Base-by-base conservation (phyloP, 257 asterid genomes). In the Plectranthus barbatus region DNA sequence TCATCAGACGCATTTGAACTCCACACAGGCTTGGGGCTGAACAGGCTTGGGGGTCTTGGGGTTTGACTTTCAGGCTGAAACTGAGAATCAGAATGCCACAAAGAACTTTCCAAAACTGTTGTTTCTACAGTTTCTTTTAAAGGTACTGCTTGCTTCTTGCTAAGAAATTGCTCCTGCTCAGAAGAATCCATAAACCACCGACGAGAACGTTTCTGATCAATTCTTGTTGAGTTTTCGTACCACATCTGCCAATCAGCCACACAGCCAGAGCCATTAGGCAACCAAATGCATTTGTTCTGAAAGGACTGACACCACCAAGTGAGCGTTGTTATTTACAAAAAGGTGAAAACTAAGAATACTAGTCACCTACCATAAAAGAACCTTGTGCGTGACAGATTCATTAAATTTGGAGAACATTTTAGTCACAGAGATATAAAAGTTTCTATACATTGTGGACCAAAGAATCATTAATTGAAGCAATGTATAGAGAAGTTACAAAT, bases 131-230 rank as follows among this genome's bases (percentile, higher is more conserved):
- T 31, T 72, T 40, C 73, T 57, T 61, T 71, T 24, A 64, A 70
- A 60, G 77, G 68, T 26, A 74, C 56, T 18, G 81, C 86, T 73
- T 83, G 95, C 70, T 82, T 88, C 80, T 88, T 88, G 78, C 67
- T 74, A 59, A 68, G 26, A 44, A 77, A 70, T 9, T 72, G 48
- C 55, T 79, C 84, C 60, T 59, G 71, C 65, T 71, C 83, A 15
- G 82, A 67, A 56, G 68, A 41, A 81, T 79, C 85, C 64, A 12
- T 23, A 41, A 63, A 56, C 80, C 85, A 78, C 29, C 57, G 85
- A 73, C 68, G 83, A 65, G 68, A 56, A 54, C 90, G 85, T 45
- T 88, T 88, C 50, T 84, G 82, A 50, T 78, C 80, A 14, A 57
- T 62, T 76, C 81, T 73, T 39, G 72, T 58, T 61, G 85, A 66